phyloP scores from a whole-genome alignment of 305 asterid species.

The Andrographis paniculata region DNA sequence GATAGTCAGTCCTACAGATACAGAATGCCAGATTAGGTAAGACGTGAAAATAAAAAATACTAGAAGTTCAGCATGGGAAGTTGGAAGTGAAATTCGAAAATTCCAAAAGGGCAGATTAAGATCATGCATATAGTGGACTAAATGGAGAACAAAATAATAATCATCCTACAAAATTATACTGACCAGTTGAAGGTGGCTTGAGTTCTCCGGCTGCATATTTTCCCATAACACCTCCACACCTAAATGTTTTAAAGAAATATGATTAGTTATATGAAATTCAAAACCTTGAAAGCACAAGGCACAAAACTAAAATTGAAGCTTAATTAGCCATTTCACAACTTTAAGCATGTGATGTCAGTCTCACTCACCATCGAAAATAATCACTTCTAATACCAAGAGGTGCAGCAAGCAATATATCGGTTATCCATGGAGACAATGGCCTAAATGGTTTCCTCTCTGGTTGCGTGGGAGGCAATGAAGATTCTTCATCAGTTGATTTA shows the following conservation, averaged over 20 bases:
- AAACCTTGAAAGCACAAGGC: background rate
- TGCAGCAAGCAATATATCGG: slow-evolving; percentile 92
- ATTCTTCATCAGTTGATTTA: slow-evolving; percentile 35
- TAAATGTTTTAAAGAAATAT: slow-evolving; percentile 17
- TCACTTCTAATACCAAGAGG: slow-evolving; percentile 97
- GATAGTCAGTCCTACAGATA: too few relatives aligned
- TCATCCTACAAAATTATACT: slow-evolving; percentile 20
- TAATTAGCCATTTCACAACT: background rate
- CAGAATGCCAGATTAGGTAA: too few relatives aligned
- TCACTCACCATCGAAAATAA: slow-evolving; percentile 92
- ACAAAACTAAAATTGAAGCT: background rate
- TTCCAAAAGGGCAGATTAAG: background rate
- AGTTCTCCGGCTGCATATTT: slow-evolving; percentile 97
- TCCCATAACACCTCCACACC: slow-evolving; percentile 99
- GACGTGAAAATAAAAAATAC: too few relatives aligned
- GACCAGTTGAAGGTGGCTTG: slow-evolving; percentile 87
- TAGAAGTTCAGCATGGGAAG: background rate
- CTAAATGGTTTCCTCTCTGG: slow-evolving; percentile 79
- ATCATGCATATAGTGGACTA: background rate
- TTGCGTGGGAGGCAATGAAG: slow-evolving; percentile 35
- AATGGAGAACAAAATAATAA: background rate
- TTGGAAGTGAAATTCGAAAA: background rate
- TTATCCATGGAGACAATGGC: slow-evolving; percentile 95
- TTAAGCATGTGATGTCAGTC: slow-evolving; percentile 9
- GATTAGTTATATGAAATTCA: background rate